phyloP scores from a whole-genome alignment of 371 early-diverging fungal genomes.

The Mortierella sp. region DNA sequence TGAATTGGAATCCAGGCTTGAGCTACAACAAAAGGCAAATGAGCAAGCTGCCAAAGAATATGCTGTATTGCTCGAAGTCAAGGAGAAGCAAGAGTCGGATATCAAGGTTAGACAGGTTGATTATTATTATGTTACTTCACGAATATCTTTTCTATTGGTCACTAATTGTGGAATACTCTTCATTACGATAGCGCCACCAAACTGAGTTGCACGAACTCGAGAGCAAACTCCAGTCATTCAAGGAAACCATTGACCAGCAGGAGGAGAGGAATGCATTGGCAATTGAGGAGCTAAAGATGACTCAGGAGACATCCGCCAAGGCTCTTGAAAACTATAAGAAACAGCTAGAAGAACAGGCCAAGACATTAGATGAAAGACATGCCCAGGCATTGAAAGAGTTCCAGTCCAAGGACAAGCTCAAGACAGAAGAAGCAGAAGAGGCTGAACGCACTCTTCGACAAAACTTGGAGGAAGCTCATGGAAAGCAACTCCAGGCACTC shows the following conservation, averaged over 20 bases:
- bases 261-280: not conserved
- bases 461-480: constrained; percentile 24
- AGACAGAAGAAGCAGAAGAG: constrained; percentile 14
- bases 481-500: constrained; percentile 16
- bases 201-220: not conserved
- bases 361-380: constrained; percentile 11
- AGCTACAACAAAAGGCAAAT: no score
- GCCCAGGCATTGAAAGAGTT: constrained; percentile 17
- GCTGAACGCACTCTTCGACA: constrained; percentile 1
- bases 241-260: constrained; percentile 13
- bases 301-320: constrained; percentile 7
- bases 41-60: no score
- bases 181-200: not conserved
- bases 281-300: not conserved
- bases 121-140: no score
- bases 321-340: constrained; percentile 18
- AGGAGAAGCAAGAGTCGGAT: not conserved
- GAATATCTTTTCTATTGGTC: no score
- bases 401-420: constrained; percentile 1
- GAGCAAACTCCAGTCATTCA: constrained; percentile 12
- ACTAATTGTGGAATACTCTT: no score
- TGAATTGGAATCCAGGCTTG: not conserved
- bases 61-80: no score
- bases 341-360: constrained; percentile 12
- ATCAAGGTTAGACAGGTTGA: no score